These are phyloP conservation scores for Aspergillus sp. DNA, from an alignment of 2,329 filamentous ascomycete species.

Conservation along the genomic window DNA sequence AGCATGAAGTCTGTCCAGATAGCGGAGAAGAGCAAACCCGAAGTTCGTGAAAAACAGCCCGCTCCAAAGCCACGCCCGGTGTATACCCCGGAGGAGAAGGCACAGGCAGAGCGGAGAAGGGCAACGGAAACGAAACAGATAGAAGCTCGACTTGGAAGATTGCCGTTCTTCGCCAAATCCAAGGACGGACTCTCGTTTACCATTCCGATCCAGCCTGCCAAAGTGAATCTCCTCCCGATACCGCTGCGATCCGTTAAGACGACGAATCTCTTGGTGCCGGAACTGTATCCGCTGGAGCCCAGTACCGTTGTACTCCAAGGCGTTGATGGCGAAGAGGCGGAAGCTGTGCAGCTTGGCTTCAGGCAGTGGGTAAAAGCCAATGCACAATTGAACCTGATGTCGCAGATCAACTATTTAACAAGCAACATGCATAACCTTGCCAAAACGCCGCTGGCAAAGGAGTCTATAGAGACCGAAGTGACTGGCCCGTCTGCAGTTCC, in stretches of 20 bases:
- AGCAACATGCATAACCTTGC: slow-evolving; percentile 69
- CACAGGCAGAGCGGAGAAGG: slow-evolving; percentile 61
- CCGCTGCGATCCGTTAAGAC: slow-evolving; percentile 62
- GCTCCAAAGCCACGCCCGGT: slow-evolving; percentile 34
- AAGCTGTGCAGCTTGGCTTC: slow-evolving; percentile 66
- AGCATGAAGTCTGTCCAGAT: slow-evolving; percentile 10
- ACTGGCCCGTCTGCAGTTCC: slow-evolving; percentile 14
- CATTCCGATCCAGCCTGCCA: slow-evolving; percentile 66
- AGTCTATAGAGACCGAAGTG: slow-evolving; percentile 14
- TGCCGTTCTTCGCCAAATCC: slow-evolving; percentile 66
- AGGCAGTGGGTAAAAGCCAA: slow-evolving; percentile 56
- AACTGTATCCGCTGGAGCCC: slow-evolving; percentile 69
- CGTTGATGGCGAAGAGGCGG: slow-evolving; percentile 59
- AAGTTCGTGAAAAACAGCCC: neutral
- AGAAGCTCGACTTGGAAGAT: slow-evolving; percentile 69
- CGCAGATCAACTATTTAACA: slow-evolving; percentile 71
- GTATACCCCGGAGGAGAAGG: slow-evolving; percentile 60
- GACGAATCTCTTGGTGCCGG: slow-evolving; percentile 67
- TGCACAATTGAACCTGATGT: slow-evolving; percentile 64
- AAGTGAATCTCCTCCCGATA: slow-evolving; percentile 59
- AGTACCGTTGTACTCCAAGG: slow-evolving; percentile 66
- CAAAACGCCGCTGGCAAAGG: slow-evolving; percentile 48
- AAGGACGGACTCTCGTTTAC: slow-evolving; percentile 69
- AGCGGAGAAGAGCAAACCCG: neutral
- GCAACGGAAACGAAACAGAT: slow-evolving; percentile 69